A percentile compares a stretch with the other conserved stretches of the same genome.
These are phyloP conservation scores for Sporisorium iseilematis-ciliati DNA, from an alignment of 1,284 basidiomycete genomes.

Conservation along the genomic window DNA sequence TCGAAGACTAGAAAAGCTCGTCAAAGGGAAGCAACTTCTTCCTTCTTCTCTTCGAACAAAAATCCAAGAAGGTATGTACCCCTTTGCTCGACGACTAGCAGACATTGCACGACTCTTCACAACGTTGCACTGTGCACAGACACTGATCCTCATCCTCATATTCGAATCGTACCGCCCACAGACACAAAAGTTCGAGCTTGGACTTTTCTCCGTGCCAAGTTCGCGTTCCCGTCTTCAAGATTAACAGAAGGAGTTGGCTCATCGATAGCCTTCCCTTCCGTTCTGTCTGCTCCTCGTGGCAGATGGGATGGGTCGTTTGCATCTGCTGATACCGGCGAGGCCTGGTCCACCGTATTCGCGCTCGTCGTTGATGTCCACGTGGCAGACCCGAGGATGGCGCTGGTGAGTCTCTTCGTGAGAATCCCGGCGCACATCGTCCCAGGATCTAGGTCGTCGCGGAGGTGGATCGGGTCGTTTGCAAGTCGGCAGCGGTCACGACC, in stretches of 20 bases:
- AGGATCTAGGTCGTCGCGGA: conserved; percentile 50
- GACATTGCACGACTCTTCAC: neutral
- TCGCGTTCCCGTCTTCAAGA: conserved; percentile 64
- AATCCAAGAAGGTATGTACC: conserved; percentile 55
- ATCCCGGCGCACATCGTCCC: conserved; percentile 52
- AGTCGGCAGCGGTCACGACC: conserved; percentile 57
- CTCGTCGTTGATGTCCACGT: conserved; percentile 25
- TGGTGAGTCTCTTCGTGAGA: conserved; percentile 54
- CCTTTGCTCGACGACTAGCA: conserved; percentile 4
- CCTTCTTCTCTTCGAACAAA: conserved; percentile 55
- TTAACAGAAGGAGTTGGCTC: conserved; percentile 36
- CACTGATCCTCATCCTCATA: neutral
- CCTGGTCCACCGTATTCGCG: conserved; percentile 36
- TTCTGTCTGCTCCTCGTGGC: conserved; percentile 40
- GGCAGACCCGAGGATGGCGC: conserved; percentile 46
- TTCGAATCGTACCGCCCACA: conserved; percentile 4
- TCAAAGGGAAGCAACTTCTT: conserved; percentile 11
- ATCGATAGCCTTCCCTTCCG: conserved; percentile 28
- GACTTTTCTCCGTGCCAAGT: conserved; percentile 57
- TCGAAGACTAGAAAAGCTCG: conserved; percentile 30
- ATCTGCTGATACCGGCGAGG: conserved; percentile 52
- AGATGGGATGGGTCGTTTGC: conserved; percentile 37
- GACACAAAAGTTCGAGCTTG: conserved; percentile 62
- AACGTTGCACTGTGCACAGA: neutral
- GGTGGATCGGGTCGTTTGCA: conserved; percentile 50